A percentile compares a stretch with the other conserved stretches of the same genome.
Conservation (phyloP, 495 filamentous ascomycete genomes). For the Filosporella fistucella region DNA sequence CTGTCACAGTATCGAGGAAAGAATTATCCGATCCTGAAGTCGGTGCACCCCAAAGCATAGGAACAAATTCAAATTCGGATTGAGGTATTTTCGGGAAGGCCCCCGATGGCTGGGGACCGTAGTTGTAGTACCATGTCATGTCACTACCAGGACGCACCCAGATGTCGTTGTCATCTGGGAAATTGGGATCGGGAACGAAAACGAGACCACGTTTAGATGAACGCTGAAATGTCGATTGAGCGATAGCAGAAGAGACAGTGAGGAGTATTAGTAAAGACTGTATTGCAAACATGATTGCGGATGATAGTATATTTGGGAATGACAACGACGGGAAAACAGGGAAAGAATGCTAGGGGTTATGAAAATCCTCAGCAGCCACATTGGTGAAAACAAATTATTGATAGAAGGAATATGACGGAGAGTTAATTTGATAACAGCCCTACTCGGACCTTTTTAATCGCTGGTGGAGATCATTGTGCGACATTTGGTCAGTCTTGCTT, state of each 20-base stretch:
- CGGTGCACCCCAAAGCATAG: conserved; percentile 67
- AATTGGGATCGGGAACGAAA: conserved; percentile 46
- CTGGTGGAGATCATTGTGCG: too few species aligned
- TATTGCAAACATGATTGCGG: too few species aligned
- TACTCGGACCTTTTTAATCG: too few species aligned
- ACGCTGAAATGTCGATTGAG: background rate
- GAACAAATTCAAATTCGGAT: conserved; percentile 60
- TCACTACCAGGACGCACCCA: conserved; percentile 46
- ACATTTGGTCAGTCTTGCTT: too few species aligned
- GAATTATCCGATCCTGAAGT: conserved; percentile 25
- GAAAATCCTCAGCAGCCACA: too few species aligned
- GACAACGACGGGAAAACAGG: too few species aligned
- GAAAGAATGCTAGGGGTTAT: too few species aligned
- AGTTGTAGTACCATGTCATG: conserved; percentile 80
- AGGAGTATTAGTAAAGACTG: too few species aligned
- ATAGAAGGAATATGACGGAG: too few species aligned
- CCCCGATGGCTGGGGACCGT: conserved; percentile 42
- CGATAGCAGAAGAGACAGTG: conserved; percentile 18
- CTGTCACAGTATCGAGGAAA: conserved; percentile 48
- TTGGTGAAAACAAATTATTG: too few species aligned
- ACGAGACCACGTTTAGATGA: conserved; percentile 67
- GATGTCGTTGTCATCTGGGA: conserved; percentile 38
- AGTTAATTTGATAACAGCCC: too few species aligned
- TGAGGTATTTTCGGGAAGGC: conserved; percentile 30
- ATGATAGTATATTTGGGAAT: too few species aligned